Evolutionary conservation across 2,329 filamentous ascomycete genomes (phyloP).

Genomic region (Fusarium nurragi): DNA sequence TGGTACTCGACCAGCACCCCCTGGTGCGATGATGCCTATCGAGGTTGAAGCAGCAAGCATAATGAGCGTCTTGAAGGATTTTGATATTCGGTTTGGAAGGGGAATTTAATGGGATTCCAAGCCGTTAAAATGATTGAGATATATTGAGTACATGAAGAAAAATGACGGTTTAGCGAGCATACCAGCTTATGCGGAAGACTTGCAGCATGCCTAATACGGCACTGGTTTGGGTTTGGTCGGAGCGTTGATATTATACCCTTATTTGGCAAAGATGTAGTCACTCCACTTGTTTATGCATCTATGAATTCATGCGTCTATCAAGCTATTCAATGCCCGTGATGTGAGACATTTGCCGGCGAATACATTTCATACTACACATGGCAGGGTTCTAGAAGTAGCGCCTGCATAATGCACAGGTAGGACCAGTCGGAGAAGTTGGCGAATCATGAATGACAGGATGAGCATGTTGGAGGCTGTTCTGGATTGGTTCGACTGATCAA

Average conservation of each 20-base stretch:
- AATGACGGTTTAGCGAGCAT: constrained; percentile 19
- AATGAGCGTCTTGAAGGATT: constrained; percentile 85
- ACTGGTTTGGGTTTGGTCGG: constrained; percentile 38
- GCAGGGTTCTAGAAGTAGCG: constrained; percentile 36
- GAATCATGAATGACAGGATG: constrained; percentile 13
- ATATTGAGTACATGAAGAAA: constrained; percentile 16
- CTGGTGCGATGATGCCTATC: constrained; percentile 65
- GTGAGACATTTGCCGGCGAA: constrained; percentile 9
- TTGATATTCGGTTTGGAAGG: constrained; percentile 76
- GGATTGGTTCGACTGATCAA: constrained; percentile 6
- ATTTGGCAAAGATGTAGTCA: constrained; percentile 35
- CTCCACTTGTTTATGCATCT: constrained; percentile 40
- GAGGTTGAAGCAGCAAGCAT: constrained; percentile 86
- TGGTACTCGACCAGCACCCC: constrained; percentile 43
- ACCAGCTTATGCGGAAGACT: constrained; percentile 13
- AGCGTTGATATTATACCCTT: constrained; percentile 48
- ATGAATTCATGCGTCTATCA: constrained; percentile 42
- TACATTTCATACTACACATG: constrained; percentile 8
- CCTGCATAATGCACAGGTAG: constrained; percentile 3
- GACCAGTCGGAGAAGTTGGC: constrained; percentile 25
- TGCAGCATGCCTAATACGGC: constrained; percentile 34
- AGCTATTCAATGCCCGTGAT: constrained; percentile 13
- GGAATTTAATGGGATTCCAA: constrained; percentile 46
- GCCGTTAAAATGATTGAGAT: constrained; percentile 18
- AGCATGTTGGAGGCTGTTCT: constrained; percentile 2